These are phyloP conservation scores for Taphrina populina DNA, from an alignment of 1,139 yeast genomes.

Conservation along the genomic window DNA sequence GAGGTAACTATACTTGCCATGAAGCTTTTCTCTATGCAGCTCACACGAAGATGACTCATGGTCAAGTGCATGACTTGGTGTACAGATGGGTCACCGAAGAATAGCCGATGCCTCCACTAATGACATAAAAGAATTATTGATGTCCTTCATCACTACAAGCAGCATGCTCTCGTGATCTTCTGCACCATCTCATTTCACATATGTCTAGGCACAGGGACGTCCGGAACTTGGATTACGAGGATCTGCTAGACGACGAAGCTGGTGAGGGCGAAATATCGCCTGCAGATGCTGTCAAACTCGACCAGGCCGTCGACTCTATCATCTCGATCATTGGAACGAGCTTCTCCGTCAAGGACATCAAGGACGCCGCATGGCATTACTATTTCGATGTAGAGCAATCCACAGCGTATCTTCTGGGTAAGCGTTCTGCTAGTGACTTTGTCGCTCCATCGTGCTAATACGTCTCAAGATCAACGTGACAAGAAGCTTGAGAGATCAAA, in stretches of 20 bases:
- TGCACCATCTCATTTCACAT: too few species aligned
- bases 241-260: conserved; percentile 27
- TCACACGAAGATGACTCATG: too few species aligned
- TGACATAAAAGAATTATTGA: too few species aligned
- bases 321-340: conserved; percentile 20
- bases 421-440: conserved; percentile 40
- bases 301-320: conserved; percentile 29
- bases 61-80: too few species aligned
- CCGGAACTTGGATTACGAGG: conserved; percentile 35
- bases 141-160: too few species aligned
- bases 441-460: conserved; percentile 20
- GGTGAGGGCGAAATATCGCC: conserved; percentile 8
- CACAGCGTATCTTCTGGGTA: conserved; percentile 54
- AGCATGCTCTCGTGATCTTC: too few species aligned
- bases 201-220: conserved; percentile 36
- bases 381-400: conserved; percentile 60
- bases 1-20: too few species aligned
- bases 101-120: too few species aligned
- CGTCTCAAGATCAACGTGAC: conserved; percentile 20
- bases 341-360: conserved; percentile 45
- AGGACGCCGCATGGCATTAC: conserved; percentile 61
- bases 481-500: conserved; percentile 34
- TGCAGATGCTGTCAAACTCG: conserved; percentile 21
- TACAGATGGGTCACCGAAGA: too few species aligned
- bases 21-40: too few species aligned